phyloP scores from a whole-genome alignment of 1,284 basidiomycete genomes.

The Heterobasidion irregulare region DNA sequence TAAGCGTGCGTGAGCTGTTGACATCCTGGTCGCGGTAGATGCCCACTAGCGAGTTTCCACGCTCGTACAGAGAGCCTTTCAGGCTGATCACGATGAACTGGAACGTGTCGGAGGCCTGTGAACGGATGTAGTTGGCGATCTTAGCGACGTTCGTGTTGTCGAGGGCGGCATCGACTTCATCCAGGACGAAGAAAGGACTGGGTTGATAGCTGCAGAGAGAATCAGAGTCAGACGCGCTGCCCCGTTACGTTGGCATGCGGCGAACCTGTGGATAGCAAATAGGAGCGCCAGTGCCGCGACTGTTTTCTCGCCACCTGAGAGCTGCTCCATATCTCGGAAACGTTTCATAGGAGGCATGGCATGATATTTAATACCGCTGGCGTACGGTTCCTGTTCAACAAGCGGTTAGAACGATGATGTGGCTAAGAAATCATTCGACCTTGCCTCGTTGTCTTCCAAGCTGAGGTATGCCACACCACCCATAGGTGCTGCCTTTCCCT shows the following conservation, averaged over 20 bases:
- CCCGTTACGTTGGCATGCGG: conserved; percentile 2
- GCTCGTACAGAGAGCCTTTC: conserved; percentile 87
- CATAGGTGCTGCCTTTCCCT: conserved; percentile 86
- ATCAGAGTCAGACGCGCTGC: not conserved
- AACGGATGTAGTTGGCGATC: conserved; percentile 84
- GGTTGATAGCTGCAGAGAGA: conserved; percentile 73
- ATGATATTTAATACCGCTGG: conserved; percentile 94
- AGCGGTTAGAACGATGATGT: not conserved
- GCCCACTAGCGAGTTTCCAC: conserved; percentile 86
- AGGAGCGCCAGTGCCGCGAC: conserved; percentile 93
- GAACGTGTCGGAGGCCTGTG: conserved; percentile 73
- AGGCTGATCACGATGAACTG: conserved; percentile 98
- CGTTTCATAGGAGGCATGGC: conserved; percentile 99
- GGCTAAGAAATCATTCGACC: conserved; percentile 12
- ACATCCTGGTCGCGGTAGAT: conserved; percentile 92
- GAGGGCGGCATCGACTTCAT: conserved; percentile 96
- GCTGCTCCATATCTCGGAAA: conserved; percentile 97
- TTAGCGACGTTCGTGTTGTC: conserved; percentile 95
- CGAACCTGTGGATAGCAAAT: conserved; percentile 90
- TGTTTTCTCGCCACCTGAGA: conserved; percentile 98
- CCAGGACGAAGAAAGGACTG: conserved; percentile 97
- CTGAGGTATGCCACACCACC: conserved; percentile 96
- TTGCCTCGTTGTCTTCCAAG: conserved; percentile 90
- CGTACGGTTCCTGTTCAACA: conserved; percentile 79
- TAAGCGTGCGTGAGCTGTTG: conserved; percentile 85